Evolutionary conservation across 1,139 yeast species (phyloP).

Genomic region (Eremothecium sinecaudum): DNA sequence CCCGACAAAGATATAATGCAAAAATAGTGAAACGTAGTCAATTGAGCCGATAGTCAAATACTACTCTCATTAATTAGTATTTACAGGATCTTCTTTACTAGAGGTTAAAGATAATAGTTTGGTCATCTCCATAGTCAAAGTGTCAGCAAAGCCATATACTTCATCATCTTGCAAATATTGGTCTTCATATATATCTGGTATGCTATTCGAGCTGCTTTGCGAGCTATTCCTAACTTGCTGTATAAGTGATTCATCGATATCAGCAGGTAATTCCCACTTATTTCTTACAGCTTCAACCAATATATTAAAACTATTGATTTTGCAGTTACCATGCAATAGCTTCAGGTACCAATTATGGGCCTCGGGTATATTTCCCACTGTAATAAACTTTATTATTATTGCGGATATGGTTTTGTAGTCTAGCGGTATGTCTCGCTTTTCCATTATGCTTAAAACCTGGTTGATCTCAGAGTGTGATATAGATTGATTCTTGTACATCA

Average conservation of each 20-base stretch:
- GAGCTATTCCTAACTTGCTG: too few species aligned
- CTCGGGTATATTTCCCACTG: slow-evolving; percentile 13
- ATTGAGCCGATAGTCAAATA: too few species aligned
- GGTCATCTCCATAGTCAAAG: too few species aligned
- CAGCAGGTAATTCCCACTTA: slow-evolving; percentile 22
- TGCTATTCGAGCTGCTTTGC: too few species aligned
- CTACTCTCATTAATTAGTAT: too few species aligned
- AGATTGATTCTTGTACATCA: slow-evolving; percentile 17
- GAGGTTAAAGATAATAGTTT: too few species aligned
- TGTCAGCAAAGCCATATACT: background rate
- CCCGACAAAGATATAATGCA: too few species aligned
- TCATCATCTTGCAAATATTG: slow-evolving; percentile 6
- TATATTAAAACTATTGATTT: slow-evolving; percentile 16
- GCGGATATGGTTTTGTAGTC: slow-evolving; percentile 22
- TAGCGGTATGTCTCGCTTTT: slow-evolving; percentile 15
- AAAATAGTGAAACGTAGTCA: too few species aligned
- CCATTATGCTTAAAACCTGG: slow-evolving; percentile 19
- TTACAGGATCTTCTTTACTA: too few species aligned
- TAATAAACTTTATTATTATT: slow-evolving; percentile 19
- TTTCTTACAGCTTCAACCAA: slow-evolving; percentile 15
- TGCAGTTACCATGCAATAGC: slow-evolving; percentile 17
- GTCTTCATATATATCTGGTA: too few species aligned
- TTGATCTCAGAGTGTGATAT: slow-evolving; percentile 16
- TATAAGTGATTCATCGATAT: background rate
- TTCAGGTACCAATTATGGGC: slow-evolving; percentile 27